phyloP scores from a whole-genome alignment of 345 rosid genomes.

The Brassica rapa region DNA sequence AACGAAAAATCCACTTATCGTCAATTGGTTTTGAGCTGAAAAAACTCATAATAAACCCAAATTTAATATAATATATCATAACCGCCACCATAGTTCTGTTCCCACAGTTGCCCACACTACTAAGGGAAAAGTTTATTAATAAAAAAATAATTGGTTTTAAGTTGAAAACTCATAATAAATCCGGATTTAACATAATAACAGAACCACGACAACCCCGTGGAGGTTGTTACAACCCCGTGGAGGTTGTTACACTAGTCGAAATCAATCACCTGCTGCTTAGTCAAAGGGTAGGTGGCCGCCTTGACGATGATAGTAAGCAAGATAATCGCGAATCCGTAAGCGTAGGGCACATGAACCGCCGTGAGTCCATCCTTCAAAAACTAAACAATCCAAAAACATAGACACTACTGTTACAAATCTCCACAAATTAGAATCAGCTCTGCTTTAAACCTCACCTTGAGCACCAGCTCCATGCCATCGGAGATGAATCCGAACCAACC shows the following conservation, averaged over 20 bases:
- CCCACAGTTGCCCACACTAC: too few relatives aligned
- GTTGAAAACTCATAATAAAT: neutral
- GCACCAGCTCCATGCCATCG: slow-evolving; percentile 83
- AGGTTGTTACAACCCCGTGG: neutral
- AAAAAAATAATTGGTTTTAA: too few relatives aligned
- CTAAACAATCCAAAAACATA: slow-evolving; percentile 35
- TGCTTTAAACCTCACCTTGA: slow-evolving; percentile 55
- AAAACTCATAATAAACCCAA: neutral
- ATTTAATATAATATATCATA: neutral
- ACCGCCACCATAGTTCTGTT: too few relatives aligned
- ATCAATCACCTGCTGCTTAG: slow-evolving; percentile 78
- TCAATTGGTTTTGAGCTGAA: neutral
- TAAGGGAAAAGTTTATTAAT: too few relatives aligned
- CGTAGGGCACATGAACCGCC: slow-evolving; percentile 76
- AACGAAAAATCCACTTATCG: neutral
- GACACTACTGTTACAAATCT: neutral
- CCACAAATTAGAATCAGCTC: slow-evolving; percentile 15
- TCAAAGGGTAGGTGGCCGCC: slow-evolving; percentile 76
- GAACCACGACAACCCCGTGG: too few relatives aligned
- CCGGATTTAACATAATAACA: neutral
- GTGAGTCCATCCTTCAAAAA: slow-evolving; percentile 83
- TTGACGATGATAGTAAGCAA: slow-evolving; percentile 87
- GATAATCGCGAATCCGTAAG: slow-evolving; percentile 93
- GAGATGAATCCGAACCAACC: slow-evolving; percentile 96
- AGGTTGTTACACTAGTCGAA: neutral